These are phyloP conservation scores for Casuarina equisetifolia DNA, from an alignment of 306 rosid genomes.

Conservation along the genomic window DNA sequence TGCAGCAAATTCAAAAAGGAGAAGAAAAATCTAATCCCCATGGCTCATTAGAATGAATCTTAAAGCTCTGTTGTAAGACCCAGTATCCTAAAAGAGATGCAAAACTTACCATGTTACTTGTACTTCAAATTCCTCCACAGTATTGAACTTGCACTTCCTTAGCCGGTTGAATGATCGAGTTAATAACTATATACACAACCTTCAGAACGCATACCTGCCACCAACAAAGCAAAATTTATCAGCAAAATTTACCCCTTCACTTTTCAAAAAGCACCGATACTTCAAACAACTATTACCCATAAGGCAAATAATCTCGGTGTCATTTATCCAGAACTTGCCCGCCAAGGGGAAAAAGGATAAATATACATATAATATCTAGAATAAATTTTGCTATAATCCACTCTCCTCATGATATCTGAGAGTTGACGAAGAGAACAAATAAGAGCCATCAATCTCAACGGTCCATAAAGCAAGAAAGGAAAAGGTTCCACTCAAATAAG, in stretches of 20 bases:
- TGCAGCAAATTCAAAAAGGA: background rate
- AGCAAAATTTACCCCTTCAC: background rate
- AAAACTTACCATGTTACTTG: conserved; percentile 54
- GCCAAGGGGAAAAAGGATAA: conserved; percentile 21
- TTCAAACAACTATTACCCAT: background rate
- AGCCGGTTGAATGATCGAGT: background rate
- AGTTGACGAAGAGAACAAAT: background rate
- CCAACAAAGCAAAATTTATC: conserved; percentile 15
- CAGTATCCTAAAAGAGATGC: conserved; percentile 17
- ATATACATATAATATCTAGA: background rate
- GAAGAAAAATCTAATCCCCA: background rate
- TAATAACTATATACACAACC: background rate
- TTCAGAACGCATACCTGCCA: background rate
- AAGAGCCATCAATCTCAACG: background rate
- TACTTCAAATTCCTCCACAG: conserved; percentile 21
- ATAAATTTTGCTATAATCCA: background rate
- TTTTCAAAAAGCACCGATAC: background rate
- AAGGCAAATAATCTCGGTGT: background rate
- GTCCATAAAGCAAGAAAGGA: background rate
- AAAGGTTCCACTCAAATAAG: background rate
- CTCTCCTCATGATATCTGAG: background rate
- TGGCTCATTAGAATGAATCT: conserved; percentile 14
- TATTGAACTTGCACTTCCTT: background rate
- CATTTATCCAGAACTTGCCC: conserved; percentile 18
- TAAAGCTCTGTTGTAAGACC: conserved; percentile 18